Base-by-base conservation (phyloP, 257 asterid species). In the Galeopsis tetrahit region DNA sequence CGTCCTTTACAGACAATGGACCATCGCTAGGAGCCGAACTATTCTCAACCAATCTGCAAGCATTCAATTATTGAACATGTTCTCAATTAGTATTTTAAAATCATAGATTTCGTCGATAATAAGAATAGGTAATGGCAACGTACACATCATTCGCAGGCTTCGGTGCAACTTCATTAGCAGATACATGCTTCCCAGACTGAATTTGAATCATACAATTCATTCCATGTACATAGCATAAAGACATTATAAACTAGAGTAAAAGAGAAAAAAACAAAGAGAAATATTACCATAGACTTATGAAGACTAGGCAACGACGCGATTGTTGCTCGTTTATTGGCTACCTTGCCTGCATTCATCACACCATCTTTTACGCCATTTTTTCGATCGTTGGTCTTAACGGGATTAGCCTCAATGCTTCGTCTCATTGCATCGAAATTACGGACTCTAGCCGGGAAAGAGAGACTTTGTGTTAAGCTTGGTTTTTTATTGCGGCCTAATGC, bases 401-500 rank as follows among this genome's bases (percentile, higher is more conserved):
- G 83, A 72, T 71, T 63, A 43, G 68, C 74, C 73, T 90, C 92
- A 14, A 78, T 66, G 77, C 97, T 88, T 73, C 84, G 77, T 67
- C 76, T 86, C 85, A 79, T 84, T 6, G 82, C 78, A 79, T 92
- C 91, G 1, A 85, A 68, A 58, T 77, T 80, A 57, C 82, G 82
- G 55, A 83, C 86, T 70, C 66, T 78, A 3, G 83, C 56, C 31
- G 92, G 97, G 33, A 90, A 86, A 0, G 97, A 90, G 6, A 87
- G 81, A 60, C 93, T 89, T 78, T 89, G 92, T 0, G 78, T 70
- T 74, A 86, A 68, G 75, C 83, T 84, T 7, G 84, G 82, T 71
- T 78, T 81, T 0, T 75, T 72, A 8, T 79, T 80, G 31, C 82
- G 86, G 62, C 85, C 85, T 46, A 85, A 75, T 72, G 71, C 87